Conservation (phyloP, 805 yeast species). For the Saccharomycopsis fodiens region DNA sequence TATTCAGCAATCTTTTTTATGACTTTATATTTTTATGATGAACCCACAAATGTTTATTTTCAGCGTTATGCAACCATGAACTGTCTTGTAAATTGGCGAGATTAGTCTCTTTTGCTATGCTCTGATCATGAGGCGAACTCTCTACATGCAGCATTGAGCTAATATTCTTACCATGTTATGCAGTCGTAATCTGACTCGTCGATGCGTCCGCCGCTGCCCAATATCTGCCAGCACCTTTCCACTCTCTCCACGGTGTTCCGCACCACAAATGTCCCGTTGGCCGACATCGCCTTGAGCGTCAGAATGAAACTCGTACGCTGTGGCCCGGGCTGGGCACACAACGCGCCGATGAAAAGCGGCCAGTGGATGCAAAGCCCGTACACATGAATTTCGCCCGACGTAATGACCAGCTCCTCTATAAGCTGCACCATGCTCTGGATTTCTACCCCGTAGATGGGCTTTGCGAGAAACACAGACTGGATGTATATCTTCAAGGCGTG, state of each 20-base stretch:
- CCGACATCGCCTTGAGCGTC: constrained; percentile 1
- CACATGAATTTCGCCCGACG: not conserved
- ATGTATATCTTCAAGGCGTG: constrained; percentile 6
- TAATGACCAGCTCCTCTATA: constrained; percentile 2
- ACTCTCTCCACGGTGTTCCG: constrained; percentile 5
- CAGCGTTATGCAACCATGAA: too few relatives aligned
- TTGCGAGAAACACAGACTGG: constrained; percentile 4
- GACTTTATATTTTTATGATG: not conserved
- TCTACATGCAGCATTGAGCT: too few relatives aligned
- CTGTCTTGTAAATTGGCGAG: too few relatives aligned
- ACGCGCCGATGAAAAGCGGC: constrained; percentile 5
- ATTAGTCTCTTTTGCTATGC: too few relatives aligned
- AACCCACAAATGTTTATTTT: too few relatives aligned
- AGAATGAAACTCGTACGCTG: constrained; percentile 4
- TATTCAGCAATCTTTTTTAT: not conserved
- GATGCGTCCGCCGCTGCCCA: constrained; percentile 6
- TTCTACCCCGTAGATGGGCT: constrained; percentile 1
- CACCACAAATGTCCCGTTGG: constrained; percentile 6
- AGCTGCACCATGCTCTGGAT: constrained; percentile 4
- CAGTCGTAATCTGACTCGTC: constrained; percentile 6
- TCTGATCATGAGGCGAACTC: too few relatives aligned
- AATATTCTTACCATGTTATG: not conserved
- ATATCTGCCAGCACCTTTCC: constrained; percentile 6
- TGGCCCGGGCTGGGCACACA: constrained; percentile 4
- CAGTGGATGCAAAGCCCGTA: constrained; percentile 6